These are phyloP conservation scores for Cordyceps farinosa DNA, from an alignment of 2,329 filamentous ascomycete species.

Conservation along the genomic window DNA sequence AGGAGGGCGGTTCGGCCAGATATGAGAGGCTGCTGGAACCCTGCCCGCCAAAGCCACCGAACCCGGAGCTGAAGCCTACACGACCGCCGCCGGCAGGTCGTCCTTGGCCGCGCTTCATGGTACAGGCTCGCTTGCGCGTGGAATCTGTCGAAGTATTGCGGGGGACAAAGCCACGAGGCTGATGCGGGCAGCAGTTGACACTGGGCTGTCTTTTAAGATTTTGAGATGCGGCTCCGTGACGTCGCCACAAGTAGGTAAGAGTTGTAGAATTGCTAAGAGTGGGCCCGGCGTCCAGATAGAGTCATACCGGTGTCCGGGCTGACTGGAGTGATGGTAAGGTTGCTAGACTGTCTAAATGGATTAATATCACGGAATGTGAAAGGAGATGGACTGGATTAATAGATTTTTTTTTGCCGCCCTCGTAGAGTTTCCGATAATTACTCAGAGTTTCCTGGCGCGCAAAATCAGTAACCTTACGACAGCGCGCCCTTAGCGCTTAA, in stretches of 20 bases:
- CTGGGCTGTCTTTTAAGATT: neutral
- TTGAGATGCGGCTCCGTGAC: conserved; percentile 11
- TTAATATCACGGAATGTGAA: neutral
- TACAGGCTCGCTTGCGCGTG: neutral
- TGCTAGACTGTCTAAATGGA: neutral
- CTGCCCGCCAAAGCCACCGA: conserved; percentile 40
- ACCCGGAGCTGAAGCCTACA: conserved; percentile 25
- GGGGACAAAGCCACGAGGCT: neutral
- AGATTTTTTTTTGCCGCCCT: too few relatives aligned
- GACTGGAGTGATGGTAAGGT: neutral
- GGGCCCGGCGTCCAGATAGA: conserved; percentile 6
- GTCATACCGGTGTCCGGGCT: conserved; percentile 12
- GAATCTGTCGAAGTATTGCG: neutral
- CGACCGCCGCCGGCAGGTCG: conserved; percentile 6
- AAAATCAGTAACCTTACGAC: too few relatives aligned
- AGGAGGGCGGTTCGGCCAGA: conserved; percentile 78
- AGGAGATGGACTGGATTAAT: too few relatives aligned
- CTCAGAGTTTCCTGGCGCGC: too few relatives aligned
- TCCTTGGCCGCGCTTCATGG: conserved; percentile 14
- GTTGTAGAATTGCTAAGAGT: conserved; percentile 12
- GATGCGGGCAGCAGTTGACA: conserved; percentile 6
- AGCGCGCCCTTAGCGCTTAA: too few relatives aligned
- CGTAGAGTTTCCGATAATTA: too few relatives aligned
- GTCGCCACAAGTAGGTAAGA: neutral
- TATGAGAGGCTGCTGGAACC: conserved; percentile 66